Base-by-base conservation (phyloP, 2,329 filamentous ascomycete genomes). In the Rutstroemia sp. region DNA sequence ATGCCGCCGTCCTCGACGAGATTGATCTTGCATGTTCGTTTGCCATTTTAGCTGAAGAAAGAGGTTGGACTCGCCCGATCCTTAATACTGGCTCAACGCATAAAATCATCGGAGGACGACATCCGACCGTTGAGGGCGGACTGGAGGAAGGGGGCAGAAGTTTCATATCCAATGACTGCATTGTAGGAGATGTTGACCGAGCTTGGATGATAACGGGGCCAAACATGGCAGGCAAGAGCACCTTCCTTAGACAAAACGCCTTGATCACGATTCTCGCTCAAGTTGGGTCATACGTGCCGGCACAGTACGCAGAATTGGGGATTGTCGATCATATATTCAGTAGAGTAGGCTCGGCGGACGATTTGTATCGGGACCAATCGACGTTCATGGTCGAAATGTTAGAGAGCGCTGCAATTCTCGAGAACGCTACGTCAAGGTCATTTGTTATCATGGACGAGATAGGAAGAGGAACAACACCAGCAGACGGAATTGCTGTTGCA, bases 311-410 rank as follows among this genome's bases (percentile, higher is more conserved):
- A 3, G 84, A 89, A 64, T 79, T 99, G 25, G 92, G 92, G 1
- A 78, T 99, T 45, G 91, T 96, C n/a, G 94, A 99, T 73, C 90
- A 92, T 66, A 87, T 99, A 54, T 97, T 95, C 75, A 94, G 87
- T 68, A 88, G 94, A 68, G 87, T 95, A 21, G 94, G 94, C 1
- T 95, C 91, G 1, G 94, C 92, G 1, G 95, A 99, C 71, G 92
- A 96, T 69, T 78, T 99, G n/a, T 96, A 88, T 74, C 83, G 84
- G 51, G 88, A 96, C 73, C 92, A 97, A 71, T 96, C 90, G 53
- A 99, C 95, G 0, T 99, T 99, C 72, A 97, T 99, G 94, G 90
- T 97, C 1, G 94, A 99, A 74, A 99, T 99, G 94, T 80, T 96
- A 2, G 94, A 99, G 73, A 96, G 94, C 19, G 92, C 92, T 1